A percentile compares a stretch with the other conserved stretches of the same genome.
Evolutionary conservation across 2,329 filamentous ascomycete species (phyloP).

Genomic region (Lithohypha guttulata): DNA sequence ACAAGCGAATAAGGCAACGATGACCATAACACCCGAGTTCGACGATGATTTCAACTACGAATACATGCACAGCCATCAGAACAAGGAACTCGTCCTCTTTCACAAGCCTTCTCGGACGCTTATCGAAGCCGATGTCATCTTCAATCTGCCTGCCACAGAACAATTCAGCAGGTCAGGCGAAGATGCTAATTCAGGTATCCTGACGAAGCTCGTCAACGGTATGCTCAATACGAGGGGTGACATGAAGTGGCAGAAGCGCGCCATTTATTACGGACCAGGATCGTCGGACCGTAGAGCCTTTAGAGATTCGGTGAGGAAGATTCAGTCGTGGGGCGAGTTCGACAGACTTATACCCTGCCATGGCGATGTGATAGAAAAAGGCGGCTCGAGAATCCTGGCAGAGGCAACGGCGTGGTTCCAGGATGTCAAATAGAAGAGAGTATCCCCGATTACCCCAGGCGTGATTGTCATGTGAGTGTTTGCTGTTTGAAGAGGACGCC

Average conservation of each 20-base stretch:
- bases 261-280: slow-evolving; percentile 67
- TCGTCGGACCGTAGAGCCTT: slow-evolving; percentile 55
- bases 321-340: slow-evolving; percentile 68
- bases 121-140: slow-evolving; percentile 82
- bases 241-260: slow-evolving; percentile 65
- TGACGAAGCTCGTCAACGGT: slow-evolving; percentile 46
- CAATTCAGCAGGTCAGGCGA: slow-evolving; percentile 59
- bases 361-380: slow-evolving; percentile 71
- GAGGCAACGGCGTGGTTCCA: slow-evolving; percentile 80
- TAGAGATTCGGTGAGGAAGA: slow-evolving; percentile 56
- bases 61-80: slow-evolving; percentile 67
- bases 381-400: slow-evolving; percentile 63
- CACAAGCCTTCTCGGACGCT: slow-evolving; percentile 69
- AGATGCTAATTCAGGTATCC: slow-evolving; percentile 39
- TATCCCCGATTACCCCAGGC: background rate
- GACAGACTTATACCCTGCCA: slow-evolving; percentile 81
- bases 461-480: too few species aligned
- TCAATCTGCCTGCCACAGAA: slow-evolving; percentile 80
- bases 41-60: slow-evolving; percentile 78
- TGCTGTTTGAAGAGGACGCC: too few species aligned
- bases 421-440: slow-evolving; percentile 26
- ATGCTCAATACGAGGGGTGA: slow-evolving; percentile 48
- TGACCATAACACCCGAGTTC: slow-evolving; percentile 62
- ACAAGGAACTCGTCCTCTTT: slow-evolving; percentile 79
- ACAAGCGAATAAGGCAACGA: slow-evolving; percentile 37